A percentile compares a stretch with the other conserved stretches of the same genome.
These are phyloP conservation scores for Paecilomyces niveus DNA, from an alignment of 2,329 filamentous ascomycete genomes.

Conservation along the genomic window DNA sequence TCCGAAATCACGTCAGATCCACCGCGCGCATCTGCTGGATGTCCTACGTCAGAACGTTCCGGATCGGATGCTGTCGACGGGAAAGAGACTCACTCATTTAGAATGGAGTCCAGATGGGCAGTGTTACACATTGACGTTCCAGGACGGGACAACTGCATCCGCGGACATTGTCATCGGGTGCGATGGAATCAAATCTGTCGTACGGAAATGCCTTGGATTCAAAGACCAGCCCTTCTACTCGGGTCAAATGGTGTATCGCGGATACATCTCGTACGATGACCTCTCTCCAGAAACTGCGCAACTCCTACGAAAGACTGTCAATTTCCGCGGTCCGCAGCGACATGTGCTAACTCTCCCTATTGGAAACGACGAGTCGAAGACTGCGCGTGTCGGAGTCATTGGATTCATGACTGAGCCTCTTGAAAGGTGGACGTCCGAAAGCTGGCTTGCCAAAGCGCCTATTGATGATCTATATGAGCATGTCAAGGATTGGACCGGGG, in stretches of 20 bases:
- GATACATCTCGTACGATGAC: slow-evolving; percentile 27
- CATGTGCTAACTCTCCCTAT: slow-evolving; percentile 32
- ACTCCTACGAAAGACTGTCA: slow-evolving; percentile 25
- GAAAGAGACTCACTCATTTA: slow-evolving; percentile 11
- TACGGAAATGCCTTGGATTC: slow-evolving; percentile 16
- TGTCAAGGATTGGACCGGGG: slow-evolving; percentile 25
- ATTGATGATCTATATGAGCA: slow-evolving; percentile 28
- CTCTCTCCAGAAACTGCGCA: slow-evolving; percentile 20
- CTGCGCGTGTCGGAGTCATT: slow-evolving; percentile 25
- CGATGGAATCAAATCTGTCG: slow-evolving; percentile 13
- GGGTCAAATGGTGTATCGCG: slow-evolving; percentile 32
- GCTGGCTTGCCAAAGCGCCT: slow-evolving; percentile 25
- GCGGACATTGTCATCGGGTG: slow-evolving; percentile 12
- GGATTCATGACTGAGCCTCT: slow-evolving; percentile 32
- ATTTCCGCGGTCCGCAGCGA: slow-evolving; percentile 24
- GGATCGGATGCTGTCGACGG: slow-evolving; percentile 15
- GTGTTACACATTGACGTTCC: slow-evolving; percentile 6
- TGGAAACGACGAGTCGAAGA: slow-evolving; percentile 25
- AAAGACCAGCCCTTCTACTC: slow-evolving; percentile 25
- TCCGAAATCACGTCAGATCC: slow-evolving; percentile 18
- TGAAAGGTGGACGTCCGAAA: slow-evolving; percentile 28
- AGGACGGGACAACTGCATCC: slow-evolving; percentile 6
- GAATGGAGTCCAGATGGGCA: not conserved
- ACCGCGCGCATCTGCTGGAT: slow-evolving; percentile 29
- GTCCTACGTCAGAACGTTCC: slow-evolving; percentile 27